These are phyloP conservation scores for Cytidiella melzeri DNA, from an alignment of 768 basidiomycete genomes.

Conservation along the genomic window DNA sequence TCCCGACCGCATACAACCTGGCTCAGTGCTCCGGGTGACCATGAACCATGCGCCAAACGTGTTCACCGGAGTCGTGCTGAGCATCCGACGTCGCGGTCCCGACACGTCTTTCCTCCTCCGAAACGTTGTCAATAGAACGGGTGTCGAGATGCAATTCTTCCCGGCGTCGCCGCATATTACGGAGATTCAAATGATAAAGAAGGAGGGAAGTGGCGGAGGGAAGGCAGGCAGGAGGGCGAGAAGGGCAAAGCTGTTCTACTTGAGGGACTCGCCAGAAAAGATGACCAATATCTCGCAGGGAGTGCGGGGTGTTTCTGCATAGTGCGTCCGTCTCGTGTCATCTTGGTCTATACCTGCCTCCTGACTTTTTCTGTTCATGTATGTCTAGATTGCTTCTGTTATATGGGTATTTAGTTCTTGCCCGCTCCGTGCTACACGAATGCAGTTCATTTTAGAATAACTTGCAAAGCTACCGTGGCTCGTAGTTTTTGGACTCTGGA, in stretches of 20 bases:
- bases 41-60: conserved; percentile 71
- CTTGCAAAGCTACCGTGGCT: too few relatives aligned
- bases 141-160: conserved; percentile 91
- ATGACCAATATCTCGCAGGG: conserved; percentile 69
- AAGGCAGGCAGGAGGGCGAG: conserved; percentile 53
- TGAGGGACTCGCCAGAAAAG: conserved; percentile 78
- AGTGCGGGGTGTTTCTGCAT: conserved; percentile 21
- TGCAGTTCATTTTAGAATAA: too few relatives aligned
- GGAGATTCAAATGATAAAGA: conserved; percentile 74
- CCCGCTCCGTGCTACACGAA: too few relatives aligned
- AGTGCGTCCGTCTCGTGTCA: not conserved
- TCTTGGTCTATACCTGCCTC: not conserved
- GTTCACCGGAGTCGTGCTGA: conserved; percentile 87
- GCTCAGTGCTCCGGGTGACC: conserved; percentile 80
- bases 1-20: conserved; percentile 63
- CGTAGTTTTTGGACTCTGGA: too few relatives aligned
- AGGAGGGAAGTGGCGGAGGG: conserved; percentile 34
- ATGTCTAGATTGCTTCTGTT: too few relatives aligned
- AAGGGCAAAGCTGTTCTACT: conserved; percentile 78
- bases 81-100: conserved; percentile 73
- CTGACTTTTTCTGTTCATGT: too few relatives aligned
- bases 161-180: conserved; percentile 82
- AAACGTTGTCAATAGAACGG: conserved; percentile 86
- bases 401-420: too few relatives aligned
- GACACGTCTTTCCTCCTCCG: conserved; percentile 87